Conservation (phyloP, 495 filamentous ascomycete genomes). For the Aspergillus carlsbadensis region DNA sequence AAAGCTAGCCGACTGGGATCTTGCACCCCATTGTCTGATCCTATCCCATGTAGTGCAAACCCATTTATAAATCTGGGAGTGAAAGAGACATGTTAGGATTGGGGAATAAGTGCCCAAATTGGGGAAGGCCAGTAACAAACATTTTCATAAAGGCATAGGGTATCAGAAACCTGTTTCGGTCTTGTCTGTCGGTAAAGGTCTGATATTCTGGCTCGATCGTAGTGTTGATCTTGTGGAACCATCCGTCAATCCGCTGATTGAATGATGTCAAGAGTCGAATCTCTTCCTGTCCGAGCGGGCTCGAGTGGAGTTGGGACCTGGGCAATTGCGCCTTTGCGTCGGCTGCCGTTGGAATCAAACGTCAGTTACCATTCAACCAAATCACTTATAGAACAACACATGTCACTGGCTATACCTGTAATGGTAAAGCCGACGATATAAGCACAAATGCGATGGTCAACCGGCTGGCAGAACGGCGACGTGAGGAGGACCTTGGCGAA, state of each 20-base stretch:
- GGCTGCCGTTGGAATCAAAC: no score
- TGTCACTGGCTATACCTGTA: no score
- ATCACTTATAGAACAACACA: no score
- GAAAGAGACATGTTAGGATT: no score
- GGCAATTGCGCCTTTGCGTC: not conserved
- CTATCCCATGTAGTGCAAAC: not conserved
- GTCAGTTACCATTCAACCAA: not conserved
- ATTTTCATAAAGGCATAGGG: constrained; percentile 5
- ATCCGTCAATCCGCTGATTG: not conserved
- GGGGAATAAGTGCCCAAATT: no score
- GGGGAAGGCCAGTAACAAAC: not conserved
- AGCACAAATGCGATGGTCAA: constrained; percentile 2
- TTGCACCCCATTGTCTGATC: no score
- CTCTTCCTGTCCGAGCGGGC: not conserved
- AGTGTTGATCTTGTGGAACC: constrained; percentile 5
- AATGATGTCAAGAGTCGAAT: not conserved
- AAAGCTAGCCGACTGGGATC: not conserved
- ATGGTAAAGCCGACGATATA: constrained; percentile 2
- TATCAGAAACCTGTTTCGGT: constrained; percentile 4
- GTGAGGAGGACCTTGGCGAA: not conserved
- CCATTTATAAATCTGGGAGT: not conserved
- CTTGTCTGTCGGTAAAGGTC: constrained; percentile 2
- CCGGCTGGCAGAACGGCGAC: not conserved
- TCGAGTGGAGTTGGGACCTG: not conserved
- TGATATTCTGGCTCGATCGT: not conserved